These are phyloP conservation scores for Cordyceps fumosorosea DNA, from an alignment of 2,329 filamentous ascomycete genomes.

Conservation along the genomic window DNA sequence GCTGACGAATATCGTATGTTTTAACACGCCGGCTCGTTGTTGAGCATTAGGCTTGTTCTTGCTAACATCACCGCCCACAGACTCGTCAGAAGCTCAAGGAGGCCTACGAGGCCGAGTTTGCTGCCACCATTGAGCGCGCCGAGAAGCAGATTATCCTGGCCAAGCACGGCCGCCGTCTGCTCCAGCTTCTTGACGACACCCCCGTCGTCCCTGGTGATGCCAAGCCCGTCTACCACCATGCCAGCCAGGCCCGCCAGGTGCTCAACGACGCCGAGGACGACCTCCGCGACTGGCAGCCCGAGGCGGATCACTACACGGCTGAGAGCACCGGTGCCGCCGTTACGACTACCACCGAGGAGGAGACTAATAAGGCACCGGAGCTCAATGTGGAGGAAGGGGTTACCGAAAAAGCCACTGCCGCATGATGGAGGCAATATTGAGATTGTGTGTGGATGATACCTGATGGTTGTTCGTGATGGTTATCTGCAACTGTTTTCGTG, in stretches of 20 bases:
- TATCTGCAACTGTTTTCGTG: background rate
- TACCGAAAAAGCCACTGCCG: background rate
- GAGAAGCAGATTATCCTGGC: conserved; percentile 96
- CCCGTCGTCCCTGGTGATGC: conserved; percentile 82
- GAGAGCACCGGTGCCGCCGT: background rate
- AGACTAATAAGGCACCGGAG: background rate
- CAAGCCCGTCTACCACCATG: conserved; percentile 60
- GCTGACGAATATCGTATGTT: conserved; percentile 80
- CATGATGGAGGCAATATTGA: background rate
- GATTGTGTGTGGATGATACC: conserved; percentile 7
- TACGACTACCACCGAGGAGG: background rate
- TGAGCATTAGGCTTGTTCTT: background rate
- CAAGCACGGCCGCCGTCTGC: conserved; percentile 76
- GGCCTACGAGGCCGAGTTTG: conserved; percentile 81
- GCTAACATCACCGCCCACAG: conserved; percentile 34
- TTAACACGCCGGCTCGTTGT: background rate
- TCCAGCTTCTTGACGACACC: conserved; percentile 82
- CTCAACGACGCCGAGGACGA: conserved; percentile 91
- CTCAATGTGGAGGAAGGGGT: background rate
- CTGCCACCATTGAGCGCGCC: conserved; percentile 86
- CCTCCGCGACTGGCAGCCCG: conserved; percentile 65
- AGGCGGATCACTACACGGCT: conserved; percentile 26
- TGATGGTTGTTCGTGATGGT: background rate
- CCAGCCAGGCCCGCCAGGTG: conserved; percentile 68
- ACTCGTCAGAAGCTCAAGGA: conserved; percentile 96